Conservation (phyloP, 768 basidiomycete species). For the Suillus sp. region DNA sequence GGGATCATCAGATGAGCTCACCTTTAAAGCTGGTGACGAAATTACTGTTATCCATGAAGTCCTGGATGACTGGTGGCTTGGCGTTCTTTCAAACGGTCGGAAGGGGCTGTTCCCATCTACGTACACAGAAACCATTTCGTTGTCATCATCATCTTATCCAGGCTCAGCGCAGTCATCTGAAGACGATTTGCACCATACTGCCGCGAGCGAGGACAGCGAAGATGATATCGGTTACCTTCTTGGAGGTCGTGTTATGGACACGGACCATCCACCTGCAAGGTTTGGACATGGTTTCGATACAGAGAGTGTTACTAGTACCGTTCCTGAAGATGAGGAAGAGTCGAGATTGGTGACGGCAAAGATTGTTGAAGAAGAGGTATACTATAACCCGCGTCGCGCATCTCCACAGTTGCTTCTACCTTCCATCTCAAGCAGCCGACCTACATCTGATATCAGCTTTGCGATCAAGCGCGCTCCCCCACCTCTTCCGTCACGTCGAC, state of each 20-base stretch:
- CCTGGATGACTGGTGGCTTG: slow-evolving; percentile 91
- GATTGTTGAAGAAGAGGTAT: slow-evolving; percentile 27
- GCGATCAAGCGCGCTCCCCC: slow-evolving; percentile 55
- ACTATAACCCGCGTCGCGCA: slow-evolving; percentile 22
- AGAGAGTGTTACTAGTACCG: slow-evolving; percentile 46
- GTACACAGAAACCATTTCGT: slow-evolving; percentile 56
- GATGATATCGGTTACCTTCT: slow-evolving; percentile 19
- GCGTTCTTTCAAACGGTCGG: slow-evolving; percentile 60
- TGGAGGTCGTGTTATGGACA: slow-evolving; percentile 19
- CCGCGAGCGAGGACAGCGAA: slow-evolving; percentile 25
- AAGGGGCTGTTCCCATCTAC: slow-evolving; percentile 82
- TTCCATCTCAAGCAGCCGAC: slow-evolving; percentile 26
- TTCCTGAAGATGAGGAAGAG: slow-evolving; percentile 48
- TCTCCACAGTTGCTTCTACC: slow-evolving; percentile 14
- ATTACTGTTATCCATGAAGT: slow-evolving; percentile 80
- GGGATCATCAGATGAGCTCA: slow-evolving; percentile 77
- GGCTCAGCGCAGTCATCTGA: slow-evolving; percentile 39
- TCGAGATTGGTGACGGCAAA: slow-evolving; percentile 35
- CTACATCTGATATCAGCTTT: slow-evolving; percentile 24
- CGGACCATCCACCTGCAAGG: slow-evolving; percentile 10
- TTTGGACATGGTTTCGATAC: slow-evolving; percentile 34
- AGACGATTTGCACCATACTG: slow-evolving; percentile 1
- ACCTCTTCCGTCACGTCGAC: slow-evolving; percentile 64
- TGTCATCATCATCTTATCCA: slow-evolving; percentile 7
- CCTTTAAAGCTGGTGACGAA: slow-evolving; percentile 72